phyloP scores from a whole-genome alignment of 306 rosid species.

The Corylus heterophylla region DNA sequence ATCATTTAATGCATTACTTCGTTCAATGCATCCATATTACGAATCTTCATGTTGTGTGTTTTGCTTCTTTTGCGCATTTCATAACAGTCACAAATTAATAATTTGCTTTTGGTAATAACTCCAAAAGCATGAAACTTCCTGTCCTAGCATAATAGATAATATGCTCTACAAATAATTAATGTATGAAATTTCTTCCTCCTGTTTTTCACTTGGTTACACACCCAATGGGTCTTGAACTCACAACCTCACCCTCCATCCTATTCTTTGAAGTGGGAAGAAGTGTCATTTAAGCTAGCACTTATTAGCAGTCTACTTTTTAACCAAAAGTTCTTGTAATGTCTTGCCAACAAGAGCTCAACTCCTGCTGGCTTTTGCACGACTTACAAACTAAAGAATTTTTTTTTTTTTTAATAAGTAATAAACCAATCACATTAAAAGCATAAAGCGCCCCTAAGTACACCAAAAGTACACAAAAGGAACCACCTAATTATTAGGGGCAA shows the following conservation, averaged over 20 bases:
- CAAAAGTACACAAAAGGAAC: no score
- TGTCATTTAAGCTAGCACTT: neutral
- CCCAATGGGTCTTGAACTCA: neutral
- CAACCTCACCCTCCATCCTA: neutral
- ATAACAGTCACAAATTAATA: neutral
- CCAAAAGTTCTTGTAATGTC: neutral
- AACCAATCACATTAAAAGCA: no score
- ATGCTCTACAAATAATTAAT: neutral
- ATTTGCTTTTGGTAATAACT: neutral
- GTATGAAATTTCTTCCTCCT: neutral
- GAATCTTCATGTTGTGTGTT: neutral
- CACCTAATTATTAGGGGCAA: no score
- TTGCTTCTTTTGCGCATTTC: neutral
- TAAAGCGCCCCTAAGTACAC: no score
- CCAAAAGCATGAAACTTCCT: neutral
- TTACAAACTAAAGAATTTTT: neutral
- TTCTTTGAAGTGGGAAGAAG: neutral
- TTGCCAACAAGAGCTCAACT: neutral
- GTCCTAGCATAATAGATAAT: neutral
- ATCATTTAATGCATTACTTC: neutral
- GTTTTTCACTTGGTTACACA: neutral
- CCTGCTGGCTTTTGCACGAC: neutral
- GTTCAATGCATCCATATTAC: neutral
- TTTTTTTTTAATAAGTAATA: no score
- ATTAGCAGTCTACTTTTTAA: neutral